Conservation (phyloP, 257 asterid genomes). For the Gardenia jasminoides region DNA sequence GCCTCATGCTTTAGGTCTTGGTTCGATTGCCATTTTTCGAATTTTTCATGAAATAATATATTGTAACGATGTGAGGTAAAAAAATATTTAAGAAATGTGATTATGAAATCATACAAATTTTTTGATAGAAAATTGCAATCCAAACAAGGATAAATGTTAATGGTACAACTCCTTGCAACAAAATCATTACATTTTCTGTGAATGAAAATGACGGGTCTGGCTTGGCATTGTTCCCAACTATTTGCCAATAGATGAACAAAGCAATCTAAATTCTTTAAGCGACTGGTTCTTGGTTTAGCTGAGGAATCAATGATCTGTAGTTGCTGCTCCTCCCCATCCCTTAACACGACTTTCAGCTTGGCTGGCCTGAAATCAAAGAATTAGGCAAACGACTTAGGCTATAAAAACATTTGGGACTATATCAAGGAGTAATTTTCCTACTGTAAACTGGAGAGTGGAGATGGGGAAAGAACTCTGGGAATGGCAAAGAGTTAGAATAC, state of each 20-base stretch:
- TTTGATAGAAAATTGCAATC: too few relatives aligned
- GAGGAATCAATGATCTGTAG: conserved; percentile 30
- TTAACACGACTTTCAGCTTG: conserved; percentile 58
- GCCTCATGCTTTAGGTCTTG: too few relatives aligned
- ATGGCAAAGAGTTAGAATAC: not conserved
- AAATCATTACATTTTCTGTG: not conserved
- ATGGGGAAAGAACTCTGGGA: not conserved
- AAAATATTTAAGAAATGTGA: too few relatives aligned
- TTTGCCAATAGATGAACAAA: not conserved
- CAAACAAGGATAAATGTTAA: too few relatives aligned
- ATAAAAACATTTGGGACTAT: too few relatives aligned
- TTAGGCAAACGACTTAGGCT: not conserved
- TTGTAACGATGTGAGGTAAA: too few relatives aligned
- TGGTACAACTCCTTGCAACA: not conserved
- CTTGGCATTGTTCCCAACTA: not conserved
- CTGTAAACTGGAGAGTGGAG: not conserved
- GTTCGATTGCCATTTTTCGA: too few relatives aligned
- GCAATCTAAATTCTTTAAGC: not conserved
- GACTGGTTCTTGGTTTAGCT: not conserved
- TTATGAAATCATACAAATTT: too few relatives aligned
- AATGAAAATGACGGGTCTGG: not conserved
- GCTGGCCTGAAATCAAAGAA: conserved; percentile 42
- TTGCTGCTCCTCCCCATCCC: conserved; percentile 53
- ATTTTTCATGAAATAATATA: too few relatives aligned
- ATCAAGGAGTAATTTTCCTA: too few relatives aligned